phyloP scores from a whole-genome alignment of 73 alveolate genomes.

The Tetrahymena thermophila region DNA sequence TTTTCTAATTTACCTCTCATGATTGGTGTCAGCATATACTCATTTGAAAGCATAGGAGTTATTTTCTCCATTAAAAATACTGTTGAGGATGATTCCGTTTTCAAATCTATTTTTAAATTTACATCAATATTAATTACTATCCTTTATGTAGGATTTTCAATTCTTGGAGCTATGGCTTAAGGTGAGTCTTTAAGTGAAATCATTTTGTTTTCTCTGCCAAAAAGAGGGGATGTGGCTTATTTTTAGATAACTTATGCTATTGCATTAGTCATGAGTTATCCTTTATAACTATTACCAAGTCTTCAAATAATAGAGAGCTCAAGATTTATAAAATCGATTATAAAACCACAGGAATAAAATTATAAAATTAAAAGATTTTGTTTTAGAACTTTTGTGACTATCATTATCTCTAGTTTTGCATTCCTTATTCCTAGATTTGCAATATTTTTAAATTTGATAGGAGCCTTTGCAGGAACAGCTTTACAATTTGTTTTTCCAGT shows the following conservation, averaged over 20 bases:
- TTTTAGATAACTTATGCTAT: slow-evolving; percentile 35
- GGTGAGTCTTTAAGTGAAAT: slow-evolving; percentile 23
- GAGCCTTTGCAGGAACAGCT: neutral
- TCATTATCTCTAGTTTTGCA: neutral
- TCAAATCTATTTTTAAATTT: neutral
- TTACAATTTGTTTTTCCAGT: neutral
- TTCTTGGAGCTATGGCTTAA: slow-evolving; percentile 27
- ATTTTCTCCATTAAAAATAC: slow-evolving; percentile 12
- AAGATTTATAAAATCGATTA: neutral
- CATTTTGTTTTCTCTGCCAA: slow-evolving; percentile 20
- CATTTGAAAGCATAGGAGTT: slow-evolving; percentile 31
- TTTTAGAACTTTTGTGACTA: neutral
- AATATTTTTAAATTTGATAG: neutral
- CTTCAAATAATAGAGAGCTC: slow-evolving; percentile 18
- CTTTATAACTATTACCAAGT: slow-evolving; percentile 26
- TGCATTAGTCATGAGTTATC: slow-evolving; percentile 19
- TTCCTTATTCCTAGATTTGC: neutral
- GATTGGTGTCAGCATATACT: slow-evolving; percentile 30
- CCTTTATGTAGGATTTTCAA: neutral
- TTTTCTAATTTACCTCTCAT: slow-evolving; percentile 23
- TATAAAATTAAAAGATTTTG: neutral
- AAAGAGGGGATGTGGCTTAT: slow-evolving; percentile 9
- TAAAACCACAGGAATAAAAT: neutral
- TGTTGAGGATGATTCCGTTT: neutral
- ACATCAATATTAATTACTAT: neutral